Evolutionary conservation across 106 monocot species (phyloP), one percentile per base, ranked within the genome.

Genomic region (Acanthochlamys bracteata): DNA sequence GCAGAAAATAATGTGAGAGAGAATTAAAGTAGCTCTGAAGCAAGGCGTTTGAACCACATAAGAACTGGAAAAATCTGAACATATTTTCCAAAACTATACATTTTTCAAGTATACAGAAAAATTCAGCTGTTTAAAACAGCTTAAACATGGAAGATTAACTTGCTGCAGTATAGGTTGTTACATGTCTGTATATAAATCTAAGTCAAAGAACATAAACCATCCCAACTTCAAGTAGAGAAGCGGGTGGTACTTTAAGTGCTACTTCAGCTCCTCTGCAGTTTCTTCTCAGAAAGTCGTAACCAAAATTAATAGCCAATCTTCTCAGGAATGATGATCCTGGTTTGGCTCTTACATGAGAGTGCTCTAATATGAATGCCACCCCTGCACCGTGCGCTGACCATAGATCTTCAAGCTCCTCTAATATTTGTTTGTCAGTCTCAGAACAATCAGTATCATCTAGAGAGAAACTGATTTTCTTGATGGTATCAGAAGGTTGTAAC

Each of bases 181-280:
- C 51, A 51, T 15, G 55, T 15, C 55, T 55, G 20, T 0, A 20
- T 22, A 20, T 33, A 33, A 3, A 33, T 33, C 33, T 33, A 33
- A 33, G 33, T 76, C 60, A 84, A 20, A 84, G 53, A 25, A 84
- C 70, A 63, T 83, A 88, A 1, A 88, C 83, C 83, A 88, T 88
- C 3, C 83, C 83, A 25, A 88, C 83, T 71, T 88, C 87, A 8
- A 88, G 80, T 17, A 88, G 67, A 0, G 87, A 88, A 11, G 83
- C 83, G 7, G 87, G 77, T 2, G 87, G 87, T 19, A 88, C 80
- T 33, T 69, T 26, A 1, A 83, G 77, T 20, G 65, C 87, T 39
- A 88, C 83, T 4, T 88, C 83, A 0, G 87, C 68, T 0, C 87
- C 83, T 52, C 87, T 57, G 72, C 87, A 88, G 60, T 88, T 88